These are phyloP conservation scores for Chlorella sorokiniana DNA, from an alignment of 139 green algal species.

Conservation along the genomic window DNA sequence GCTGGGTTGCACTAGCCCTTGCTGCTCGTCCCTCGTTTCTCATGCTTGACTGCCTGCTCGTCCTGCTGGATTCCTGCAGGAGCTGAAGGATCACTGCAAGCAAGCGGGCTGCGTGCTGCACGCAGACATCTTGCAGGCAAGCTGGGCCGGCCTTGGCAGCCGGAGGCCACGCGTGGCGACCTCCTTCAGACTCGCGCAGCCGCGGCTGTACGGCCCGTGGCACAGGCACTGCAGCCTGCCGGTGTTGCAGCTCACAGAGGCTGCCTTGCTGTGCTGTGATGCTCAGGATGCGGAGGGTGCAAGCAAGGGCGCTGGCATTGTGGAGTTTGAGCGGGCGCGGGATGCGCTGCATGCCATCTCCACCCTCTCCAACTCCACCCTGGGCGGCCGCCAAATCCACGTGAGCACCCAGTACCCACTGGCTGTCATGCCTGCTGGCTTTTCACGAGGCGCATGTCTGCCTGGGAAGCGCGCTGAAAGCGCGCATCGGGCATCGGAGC, in stretches of 20 bases:
- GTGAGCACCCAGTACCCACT: no score
- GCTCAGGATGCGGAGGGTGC: constrained; percentile 52
- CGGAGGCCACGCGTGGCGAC: no score
- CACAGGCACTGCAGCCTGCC: not conserved
- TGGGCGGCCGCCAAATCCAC: constrained; percentile 38
- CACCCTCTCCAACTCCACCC: constrained; percentile 60
- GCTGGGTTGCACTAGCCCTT: not conserved
- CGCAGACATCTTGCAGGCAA: constrained; percentile 54
- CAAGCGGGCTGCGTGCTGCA: constrained; percentile 54
- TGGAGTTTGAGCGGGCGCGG: constrained; percentile 71
- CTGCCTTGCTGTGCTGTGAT: not conserved
- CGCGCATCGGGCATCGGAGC: no score
- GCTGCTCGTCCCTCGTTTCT: no score
- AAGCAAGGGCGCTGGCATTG: constrained; percentile 79
- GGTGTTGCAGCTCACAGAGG: not conserved
- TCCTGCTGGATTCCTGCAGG: constrained; percentile 2
- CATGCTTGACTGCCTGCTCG: not conserved
- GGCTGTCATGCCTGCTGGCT: not conserved
- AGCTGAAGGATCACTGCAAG: constrained; percentile 82
- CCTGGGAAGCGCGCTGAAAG: not conserved
- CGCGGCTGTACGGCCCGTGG: no score
- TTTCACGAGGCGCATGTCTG: no score
- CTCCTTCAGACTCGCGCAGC: no score
- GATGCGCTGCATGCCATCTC: constrained; percentile 70
- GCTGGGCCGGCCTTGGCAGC: no score